A percentile compares a stretch with the other conserved stretches of the same genome.
phyloP scores from a whole-genome alignment of 345 rosid species.

The Trapa incisa region DNA sequence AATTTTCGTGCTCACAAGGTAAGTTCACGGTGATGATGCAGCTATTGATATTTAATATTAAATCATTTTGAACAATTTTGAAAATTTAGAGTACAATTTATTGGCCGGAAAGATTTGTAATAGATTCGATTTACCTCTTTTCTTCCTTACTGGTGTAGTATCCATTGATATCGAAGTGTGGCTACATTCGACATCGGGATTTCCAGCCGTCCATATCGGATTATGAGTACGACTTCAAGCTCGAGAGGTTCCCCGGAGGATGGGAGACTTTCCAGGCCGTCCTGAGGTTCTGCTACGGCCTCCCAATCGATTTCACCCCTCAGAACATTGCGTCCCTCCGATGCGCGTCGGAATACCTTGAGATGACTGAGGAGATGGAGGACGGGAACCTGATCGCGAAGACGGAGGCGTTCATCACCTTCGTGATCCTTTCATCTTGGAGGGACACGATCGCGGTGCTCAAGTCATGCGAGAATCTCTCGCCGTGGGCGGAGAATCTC shows the following conservation, averaged over 20 bases:
- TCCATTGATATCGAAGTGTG: constrained; percentile 76
- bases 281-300: constrained; percentile 60
- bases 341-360: constrained; percentile 74
- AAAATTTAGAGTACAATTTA: no score
- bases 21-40: not conserved
- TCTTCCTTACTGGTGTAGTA: constrained; percentile 27
- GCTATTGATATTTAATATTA: not conserved
- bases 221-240: constrained; percentile 40
- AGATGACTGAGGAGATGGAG: constrained; percentile 78
- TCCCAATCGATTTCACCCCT: constrained; percentile 47
- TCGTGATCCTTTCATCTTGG: constrained; percentile 69
- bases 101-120: no score
- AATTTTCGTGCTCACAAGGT: constrained; percentile 77
- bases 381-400: constrained; percentile 68
- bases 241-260: constrained; percentile 73
- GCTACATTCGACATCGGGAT: constrained; percentile 53
- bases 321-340: constrained; percentile 50
- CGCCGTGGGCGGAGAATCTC: constrained; percentile 86
- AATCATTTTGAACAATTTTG: no score
- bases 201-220: constrained; percentile 49
- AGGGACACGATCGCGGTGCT: constrained; percentile 64
- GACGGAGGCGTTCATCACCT: constrained; percentile 74
- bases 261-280: constrained; percentile 53
- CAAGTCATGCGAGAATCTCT: constrained; percentile 50
- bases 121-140: no score